Evolutionary conservation across 305 asterid genomes (phyloP).

Genomic region (Solanum hybrid): DNA sequence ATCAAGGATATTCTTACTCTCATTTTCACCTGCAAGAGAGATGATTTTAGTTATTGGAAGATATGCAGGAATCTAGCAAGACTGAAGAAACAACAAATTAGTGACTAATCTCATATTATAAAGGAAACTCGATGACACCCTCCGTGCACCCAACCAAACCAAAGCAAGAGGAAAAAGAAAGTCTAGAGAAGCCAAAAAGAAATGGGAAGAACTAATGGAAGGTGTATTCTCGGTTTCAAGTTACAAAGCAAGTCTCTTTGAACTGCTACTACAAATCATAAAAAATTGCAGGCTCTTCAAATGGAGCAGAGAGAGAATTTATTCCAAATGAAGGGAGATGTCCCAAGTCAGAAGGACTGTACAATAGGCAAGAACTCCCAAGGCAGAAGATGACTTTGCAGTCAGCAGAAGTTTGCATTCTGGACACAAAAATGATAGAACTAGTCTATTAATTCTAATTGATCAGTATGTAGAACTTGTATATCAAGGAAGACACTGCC

Average conservation of each 20-base stretch:
- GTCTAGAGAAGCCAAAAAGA: not conserved
- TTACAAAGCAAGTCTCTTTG: not conserved
- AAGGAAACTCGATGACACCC: not conserved
- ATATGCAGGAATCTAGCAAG: not conserved
- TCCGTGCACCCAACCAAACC: not conserved
- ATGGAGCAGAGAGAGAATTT: not conserved
- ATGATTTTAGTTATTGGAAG: not conserved
- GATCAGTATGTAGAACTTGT: not conserved
- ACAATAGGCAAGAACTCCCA: not conserved
- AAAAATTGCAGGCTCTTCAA: not conserved
- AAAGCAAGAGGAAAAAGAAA: not conserved
- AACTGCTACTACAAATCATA: not conserved
- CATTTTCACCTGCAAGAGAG: conserved; percentile 50
- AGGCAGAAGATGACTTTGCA: not conserved
- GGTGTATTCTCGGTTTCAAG: not conserved
- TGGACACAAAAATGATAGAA: not conserved
- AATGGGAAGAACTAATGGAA: not conserved
- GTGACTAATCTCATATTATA: not conserved
- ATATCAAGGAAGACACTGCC: not conserved
- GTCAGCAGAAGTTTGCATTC: not conserved
- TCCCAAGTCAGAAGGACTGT: not conserved
- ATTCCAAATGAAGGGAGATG: not conserved
- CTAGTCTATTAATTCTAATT: not conserved
- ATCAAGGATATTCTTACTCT: conserved; percentile 54
- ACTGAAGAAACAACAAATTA: not conserved